phyloP scores from a whole-genome alignment of 2,329 filamentous ascomycete genomes.

The Fusarium dlaminii region DNA sequence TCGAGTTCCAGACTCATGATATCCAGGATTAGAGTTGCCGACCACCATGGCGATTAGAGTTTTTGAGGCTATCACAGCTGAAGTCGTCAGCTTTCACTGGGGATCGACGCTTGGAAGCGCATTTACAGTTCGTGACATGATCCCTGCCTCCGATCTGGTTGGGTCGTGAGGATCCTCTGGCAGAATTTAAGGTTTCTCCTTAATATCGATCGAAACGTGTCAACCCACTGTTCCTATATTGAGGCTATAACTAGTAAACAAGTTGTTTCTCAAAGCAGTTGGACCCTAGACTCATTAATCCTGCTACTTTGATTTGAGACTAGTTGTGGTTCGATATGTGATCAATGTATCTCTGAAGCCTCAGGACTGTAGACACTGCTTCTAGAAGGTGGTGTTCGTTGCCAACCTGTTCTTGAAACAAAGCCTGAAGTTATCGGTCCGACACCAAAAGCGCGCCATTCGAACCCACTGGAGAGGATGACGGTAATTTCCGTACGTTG shows the following conservation, averaged over 20 bases:
- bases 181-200: neutral
- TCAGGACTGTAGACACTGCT: too few species aligned
- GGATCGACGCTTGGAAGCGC: too few species aligned
- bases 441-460: neutral
- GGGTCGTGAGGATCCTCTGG: neutral
- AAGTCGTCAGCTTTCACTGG: neutral
- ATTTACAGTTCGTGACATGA: neutral
- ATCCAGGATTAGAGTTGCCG: neutral
- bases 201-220: neutral
- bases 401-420: neutral
- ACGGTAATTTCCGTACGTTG: neutral
- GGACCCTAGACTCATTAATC: rapidly evolving
- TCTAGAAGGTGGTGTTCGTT: neutral
- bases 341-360: neutral
- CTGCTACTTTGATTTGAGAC: neutral
- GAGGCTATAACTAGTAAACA: neutral
- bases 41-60: too few species aligned
- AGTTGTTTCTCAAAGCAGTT: neutral
- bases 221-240: neutral
- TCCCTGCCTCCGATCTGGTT: neutral
- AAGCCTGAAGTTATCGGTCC: neutral
- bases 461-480: too few species aligned
- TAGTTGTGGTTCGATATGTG: neutral
- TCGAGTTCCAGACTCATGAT: neutral
- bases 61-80: neutral